phyloP scores from a whole-genome alignment of 1,139 yeast genomes.

The Wickerhamomyces sp. region DNA sequence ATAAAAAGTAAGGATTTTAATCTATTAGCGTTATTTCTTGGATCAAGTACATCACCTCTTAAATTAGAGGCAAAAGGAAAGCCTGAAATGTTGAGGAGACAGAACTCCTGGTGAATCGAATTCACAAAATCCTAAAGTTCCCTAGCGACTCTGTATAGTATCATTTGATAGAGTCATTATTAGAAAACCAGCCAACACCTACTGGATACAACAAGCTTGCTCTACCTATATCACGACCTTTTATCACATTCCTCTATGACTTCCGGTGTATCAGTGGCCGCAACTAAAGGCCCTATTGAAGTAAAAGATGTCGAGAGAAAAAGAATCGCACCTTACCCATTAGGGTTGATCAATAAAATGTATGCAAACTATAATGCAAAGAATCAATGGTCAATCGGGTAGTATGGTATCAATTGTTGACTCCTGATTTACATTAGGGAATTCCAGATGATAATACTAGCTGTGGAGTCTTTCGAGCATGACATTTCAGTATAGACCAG shows the following conservation, averaged over 20 bases:
- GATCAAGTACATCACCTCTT: not conserved
- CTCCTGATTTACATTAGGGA: slow-evolving; percentile 3
- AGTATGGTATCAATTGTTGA: not conserved
- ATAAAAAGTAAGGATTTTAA: slow-evolving; percentile 8
- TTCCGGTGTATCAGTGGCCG: slow-evolving; percentile 64
- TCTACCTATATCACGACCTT: slow-evolving; percentile 41
- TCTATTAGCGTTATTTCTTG: not conserved
- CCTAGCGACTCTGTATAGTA: slow-evolving; percentile 1
- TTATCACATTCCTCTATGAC: slow-evolving; percentile 58
- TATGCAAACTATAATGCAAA: slow-evolving; percentile 18
- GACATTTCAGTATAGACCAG: slow-evolving; percentile 22
- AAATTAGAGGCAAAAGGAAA: slow-evolving; percentile 6
- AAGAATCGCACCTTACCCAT: slow-evolving; percentile 36
- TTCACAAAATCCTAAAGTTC: slow-evolving; percentile 2
- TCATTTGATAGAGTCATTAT: not conserved
- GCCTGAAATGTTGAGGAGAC: not conserved
- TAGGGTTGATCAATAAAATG: slow-evolving; percentile 30
- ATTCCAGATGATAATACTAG: slow-evolving; percentile 14
- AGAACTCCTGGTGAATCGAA: slow-evolving; percentile 10
- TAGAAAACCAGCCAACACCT: not conserved
- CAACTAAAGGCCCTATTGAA: slow-evolving; percentile 69
- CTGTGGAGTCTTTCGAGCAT: slow-evolving; percentile 19
- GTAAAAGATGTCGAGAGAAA: slow-evolving; percentile 51
- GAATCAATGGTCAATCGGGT: slow-evolving; percentile 1
- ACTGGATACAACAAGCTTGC: not conserved